These are phyloP conservation scores for Limnanthes douglasii DNA, from an alignment of 345 rosid genomes.

Conservation along the genomic window DNA sequence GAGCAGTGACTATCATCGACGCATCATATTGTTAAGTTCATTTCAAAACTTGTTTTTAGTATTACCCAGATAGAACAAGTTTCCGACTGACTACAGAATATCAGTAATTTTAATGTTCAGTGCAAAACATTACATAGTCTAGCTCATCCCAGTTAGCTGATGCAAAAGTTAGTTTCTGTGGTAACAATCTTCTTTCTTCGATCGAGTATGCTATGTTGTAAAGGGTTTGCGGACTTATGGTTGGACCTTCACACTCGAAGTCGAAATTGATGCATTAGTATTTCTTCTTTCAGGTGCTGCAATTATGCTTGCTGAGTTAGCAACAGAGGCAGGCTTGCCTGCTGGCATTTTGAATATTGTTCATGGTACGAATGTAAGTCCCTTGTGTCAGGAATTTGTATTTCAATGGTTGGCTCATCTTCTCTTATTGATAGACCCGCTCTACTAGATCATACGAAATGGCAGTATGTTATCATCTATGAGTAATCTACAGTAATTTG, in stretches of 20 bases:
- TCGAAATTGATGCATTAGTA: too few relatives aligned
- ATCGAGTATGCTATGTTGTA: not conserved
- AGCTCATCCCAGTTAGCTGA: not conserved
- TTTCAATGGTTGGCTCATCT: too few relatives aligned
- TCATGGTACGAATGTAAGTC: conserved; percentile 24
- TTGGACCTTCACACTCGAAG: not conserved
- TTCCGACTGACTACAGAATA: too few relatives aligned
- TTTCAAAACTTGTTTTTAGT: too few relatives aligned
- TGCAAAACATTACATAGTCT: not conserved
- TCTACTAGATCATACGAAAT: too few relatives aligned
- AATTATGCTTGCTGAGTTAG: conserved; percentile 21
- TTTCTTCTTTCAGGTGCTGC: conserved; percentile 15
- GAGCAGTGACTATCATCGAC: too few relatives aligned
- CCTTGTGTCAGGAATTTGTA: not conserved
- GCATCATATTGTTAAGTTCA: too few relatives aligned
- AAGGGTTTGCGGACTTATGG: not conserved
- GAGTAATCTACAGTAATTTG: too few relatives aligned
- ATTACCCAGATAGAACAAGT: too few relatives aligned
- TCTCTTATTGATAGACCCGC: too few relatives aligned
- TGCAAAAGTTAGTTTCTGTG: not conserved
- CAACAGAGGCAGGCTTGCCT: conserved; percentile 27
- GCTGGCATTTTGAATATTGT: conserved; percentile 26
- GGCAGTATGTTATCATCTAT: too few relatives aligned
- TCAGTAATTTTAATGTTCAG: too few relatives aligned
- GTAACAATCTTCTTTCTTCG: not conserved